A percentile compares a stretch with the other conserved stretches of the same genome.
Conservation (phyloP, 495 filamentous ascomycete species). For the Lasiosphaeris hirsuta region DNA sequence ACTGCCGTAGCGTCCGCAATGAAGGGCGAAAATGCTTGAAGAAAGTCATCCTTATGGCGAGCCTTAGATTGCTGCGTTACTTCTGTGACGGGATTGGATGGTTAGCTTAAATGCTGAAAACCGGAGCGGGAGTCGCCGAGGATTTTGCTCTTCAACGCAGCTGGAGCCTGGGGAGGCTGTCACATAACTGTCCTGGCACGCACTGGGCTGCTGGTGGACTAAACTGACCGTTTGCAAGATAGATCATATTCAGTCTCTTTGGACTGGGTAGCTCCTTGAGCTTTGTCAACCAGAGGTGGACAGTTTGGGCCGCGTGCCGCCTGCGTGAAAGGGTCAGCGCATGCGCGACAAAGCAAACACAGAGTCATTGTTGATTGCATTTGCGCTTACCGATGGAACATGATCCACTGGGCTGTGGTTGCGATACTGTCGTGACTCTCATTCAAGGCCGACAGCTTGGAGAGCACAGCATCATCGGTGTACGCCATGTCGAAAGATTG, state of each 20-base stretch:
- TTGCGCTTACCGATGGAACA: slow-evolving; percentile 87
- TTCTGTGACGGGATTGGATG: slow-evolving; percentile 51
- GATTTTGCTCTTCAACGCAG: neutral
- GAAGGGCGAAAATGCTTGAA: slow-evolving; percentile 83
- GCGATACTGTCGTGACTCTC: slow-evolving; percentile 96
- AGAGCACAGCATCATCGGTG: slow-evolving; percentile 85
- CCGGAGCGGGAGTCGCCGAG: neutral
- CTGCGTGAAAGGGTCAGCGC: slow-evolving; percentile 41
- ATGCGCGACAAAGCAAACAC: neutral
- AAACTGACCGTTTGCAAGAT: slow-evolving; percentile 84
- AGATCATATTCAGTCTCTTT: slow-evolving; percentile 87
- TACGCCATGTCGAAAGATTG: slow-evolving; percentile 66
- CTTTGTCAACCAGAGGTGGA: slow-evolving; percentile 82
- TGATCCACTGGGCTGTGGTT: slow-evolving; percentile 95
- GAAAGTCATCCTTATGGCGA: slow-evolving; percentile 84
- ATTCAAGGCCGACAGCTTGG: slow-evolving; percentile 91
- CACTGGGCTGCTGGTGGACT: too few relatives aligned
- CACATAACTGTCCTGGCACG: neutral
- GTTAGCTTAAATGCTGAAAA: slow-evolving; percentile 18
- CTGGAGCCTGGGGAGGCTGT: neutral
- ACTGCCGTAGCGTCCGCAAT: slow-evolving; percentile 79
- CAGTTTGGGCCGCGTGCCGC: slow-evolving; percentile 84
- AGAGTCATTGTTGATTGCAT: neutral
- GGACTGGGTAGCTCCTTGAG: slow-evolving; percentile 77
- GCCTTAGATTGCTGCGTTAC: slow-evolving; percentile 93